Percentiles rank a stretch among this genome's conserved stretches.
Evolutionary conservation across 768 basidiomycete genomes (phyloP).

Genomic region (Fibroporia radiculosa): DNA sequence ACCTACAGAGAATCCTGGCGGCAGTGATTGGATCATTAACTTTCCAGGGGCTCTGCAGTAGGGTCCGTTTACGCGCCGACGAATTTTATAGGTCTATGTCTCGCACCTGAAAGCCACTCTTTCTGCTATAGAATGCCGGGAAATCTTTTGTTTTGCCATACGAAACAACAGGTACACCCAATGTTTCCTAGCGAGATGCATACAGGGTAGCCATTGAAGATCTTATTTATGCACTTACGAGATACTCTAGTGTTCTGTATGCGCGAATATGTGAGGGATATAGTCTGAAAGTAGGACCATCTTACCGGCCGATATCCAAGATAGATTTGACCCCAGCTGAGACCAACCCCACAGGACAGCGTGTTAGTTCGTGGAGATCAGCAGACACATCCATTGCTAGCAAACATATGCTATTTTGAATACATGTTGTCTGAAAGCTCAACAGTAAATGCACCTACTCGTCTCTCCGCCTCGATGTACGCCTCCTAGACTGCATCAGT

Average conservation of each 20-base stretch:
- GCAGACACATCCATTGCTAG: slow-evolving; percentile 93
- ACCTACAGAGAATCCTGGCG: slow-evolving; percentile 68
- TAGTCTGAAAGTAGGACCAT: neutral
- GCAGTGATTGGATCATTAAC: slow-evolving; percentile 54
- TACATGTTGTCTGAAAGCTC: neutral
- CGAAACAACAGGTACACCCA: slow-evolving; percentile 85
- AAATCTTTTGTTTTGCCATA: slow-evolving; percentile 75
- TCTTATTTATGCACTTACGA: slow-evolving; percentile 36
- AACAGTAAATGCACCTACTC: slow-evolving; percentile 30
- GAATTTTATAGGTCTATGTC: no score
- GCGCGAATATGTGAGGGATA: slow-evolving; percentile 1
- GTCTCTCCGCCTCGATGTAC: slow-evolving; percentile 74
- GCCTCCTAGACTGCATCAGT: slow-evolving; percentile 69
- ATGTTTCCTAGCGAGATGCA: slow-evolving; percentile 77
- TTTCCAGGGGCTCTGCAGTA: slow-evolving; percentile 68
- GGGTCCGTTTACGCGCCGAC: neutral
- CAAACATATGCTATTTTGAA: no score
- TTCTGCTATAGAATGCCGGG: slow-evolving; percentile 88
- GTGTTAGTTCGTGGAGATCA: slow-evolving; percentile 81
- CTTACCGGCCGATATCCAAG: slow-evolving; percentile 78
- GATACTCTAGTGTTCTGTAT: slow-evolving; percentile 70
- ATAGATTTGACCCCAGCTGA: slow-evolving; percentile 95
- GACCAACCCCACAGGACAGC: slow-evolving; percentile 86
- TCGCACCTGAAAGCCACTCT: slow-evolving; percentile 70
- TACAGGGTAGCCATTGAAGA: neutral